These are phyloP conservation scores for Musa acuminata DNA, from an alignment of 176 grass and related monocot species.

Conservation along the genomic window DNA sequence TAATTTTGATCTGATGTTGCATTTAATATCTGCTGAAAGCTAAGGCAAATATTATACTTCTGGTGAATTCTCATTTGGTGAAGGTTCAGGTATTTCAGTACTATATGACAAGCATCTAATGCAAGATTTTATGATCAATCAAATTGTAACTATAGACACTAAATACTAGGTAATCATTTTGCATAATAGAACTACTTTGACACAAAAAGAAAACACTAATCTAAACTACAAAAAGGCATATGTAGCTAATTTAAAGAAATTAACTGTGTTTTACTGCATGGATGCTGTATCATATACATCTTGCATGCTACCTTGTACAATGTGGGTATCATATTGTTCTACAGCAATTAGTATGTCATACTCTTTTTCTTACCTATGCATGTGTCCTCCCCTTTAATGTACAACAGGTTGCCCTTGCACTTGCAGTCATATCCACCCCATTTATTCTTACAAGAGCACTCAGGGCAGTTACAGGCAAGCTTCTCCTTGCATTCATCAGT, in stretches of 20 bases:
- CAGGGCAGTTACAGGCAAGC: conserved; percentile 52
- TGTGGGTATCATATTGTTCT: neutral
- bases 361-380: conserved; percentile 45
- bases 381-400: conserved; percentile 67
- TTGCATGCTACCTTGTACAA: neutral
- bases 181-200: no score
- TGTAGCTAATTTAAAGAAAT: neutral
- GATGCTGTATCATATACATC: neutral
- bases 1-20: no score
- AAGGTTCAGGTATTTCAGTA: neutral
- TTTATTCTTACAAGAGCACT: conserved; percentile 68
- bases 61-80: no score
- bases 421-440: conserved; percentile 86
- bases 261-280: neutral
- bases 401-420: conserved; percentile 44
- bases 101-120: neutral
- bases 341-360: neutral
- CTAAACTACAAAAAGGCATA: neutral
- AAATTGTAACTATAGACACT: no score
- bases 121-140: no score
- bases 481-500: conserved; percentile 75
- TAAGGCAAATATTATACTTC: no score
- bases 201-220: neutral
- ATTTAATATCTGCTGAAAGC: no score
- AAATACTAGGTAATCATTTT: no score